Percentiles rank a stretch among this genome's conserved stretches.
Conservation (phyloP, 2,329 filamentous ascomycete species). For the Neonectria magnoliae region DNA sequence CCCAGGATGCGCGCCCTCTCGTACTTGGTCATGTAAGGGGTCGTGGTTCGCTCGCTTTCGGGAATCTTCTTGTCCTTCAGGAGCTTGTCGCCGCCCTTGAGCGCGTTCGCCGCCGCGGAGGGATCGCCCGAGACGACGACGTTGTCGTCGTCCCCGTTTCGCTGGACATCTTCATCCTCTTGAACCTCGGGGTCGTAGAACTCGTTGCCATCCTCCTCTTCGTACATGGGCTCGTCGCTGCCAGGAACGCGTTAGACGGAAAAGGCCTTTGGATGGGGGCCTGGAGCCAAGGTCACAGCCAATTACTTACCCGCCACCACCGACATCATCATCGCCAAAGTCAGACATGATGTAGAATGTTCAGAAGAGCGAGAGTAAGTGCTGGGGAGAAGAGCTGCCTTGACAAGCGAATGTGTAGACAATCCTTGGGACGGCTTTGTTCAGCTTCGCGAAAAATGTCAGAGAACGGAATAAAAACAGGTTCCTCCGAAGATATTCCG, state of each 20-base stretch:
- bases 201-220: slow-evolving; percentile 73
- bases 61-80: slow-evolving; percentile 88
- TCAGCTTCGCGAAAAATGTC: slow-evolving; percentile 46
- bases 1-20: slow-evolving; percentile 93
- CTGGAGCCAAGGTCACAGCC: neutral
- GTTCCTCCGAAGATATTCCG: slow-evolving; percentile 48
- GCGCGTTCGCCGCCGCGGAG: slow-evolving; percentile 65
- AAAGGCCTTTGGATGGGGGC: neutral
- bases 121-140: slow-evolving; percentile 71
- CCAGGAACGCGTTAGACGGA: slow-evolving; percentile 44
- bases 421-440: slow-evolving; percentile 33
- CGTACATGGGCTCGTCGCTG: slow-evolving; percentile 76
- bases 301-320: slow-evolving; percentile 63
- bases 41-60: slow-evolving; percentile 87
- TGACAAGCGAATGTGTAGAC: slow-evolving; percentile 29
- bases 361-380: slow-evolving; percentile 1
- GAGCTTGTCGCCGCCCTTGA: slow-evolving; percentile 64
- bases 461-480: slow-evolving; percentile 36
- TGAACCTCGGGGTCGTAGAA: slow-evolving; percentile 66
- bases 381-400: slow-evolving; percentile 5
- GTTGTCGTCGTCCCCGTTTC: slow-evolving; percentile 66
- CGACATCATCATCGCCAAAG: slow-evolving; percentile 73
- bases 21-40: slow-evolving; percentile 99
- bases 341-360: slow-evolving; percentile 70
- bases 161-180: slow-evolving; percentile 61